Percentiles rank a stretch among this genome's conserved stretches.
Conservation (phyloP, 2,329 filamentous ascomycete genomes). For the Diplocarpon mali region DNA sequence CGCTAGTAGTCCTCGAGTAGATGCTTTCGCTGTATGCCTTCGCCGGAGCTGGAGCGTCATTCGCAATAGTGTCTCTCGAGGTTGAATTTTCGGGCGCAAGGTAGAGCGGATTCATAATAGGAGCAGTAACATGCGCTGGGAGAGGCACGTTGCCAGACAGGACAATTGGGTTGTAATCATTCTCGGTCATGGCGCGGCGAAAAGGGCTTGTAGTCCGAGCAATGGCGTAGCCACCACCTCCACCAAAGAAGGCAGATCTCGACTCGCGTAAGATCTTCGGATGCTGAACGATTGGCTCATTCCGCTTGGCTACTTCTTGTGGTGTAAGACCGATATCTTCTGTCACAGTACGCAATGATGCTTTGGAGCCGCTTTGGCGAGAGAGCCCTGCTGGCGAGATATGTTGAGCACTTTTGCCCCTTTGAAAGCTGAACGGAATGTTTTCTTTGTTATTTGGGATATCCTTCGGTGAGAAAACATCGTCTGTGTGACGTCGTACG, state of each 20-base stretch:
- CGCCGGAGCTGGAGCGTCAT: not conserved
- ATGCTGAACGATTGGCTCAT: slow-evolving; percentile 21
- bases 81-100: not conserved
- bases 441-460: slow-evolving; percentile 10
- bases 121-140: not conserved
- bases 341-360: slow-evolving; percentile 15
- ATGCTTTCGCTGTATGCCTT: slow-evolving; percentile 24
- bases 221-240: slow-evolving; percentile 38
- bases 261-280: slow-evolving; percentile 30
- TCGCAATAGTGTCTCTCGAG: not conserved
- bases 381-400: slow-evolving; percentile 1
- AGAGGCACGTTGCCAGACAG: slow-evolving; percentile 1
- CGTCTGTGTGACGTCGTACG: slow-evolving; percentile 12
- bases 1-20: slow-evolving; percentile 27
- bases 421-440: not conserved
- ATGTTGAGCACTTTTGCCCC: not conserved
- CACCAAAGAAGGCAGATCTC: slow-evolving; percentile 41
- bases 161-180: slow-evolving; percentile 9
- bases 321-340: slow-evolving; percentile 14
- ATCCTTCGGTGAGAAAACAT: slow-evolving; percentile 18
- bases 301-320: slow-evolving; percentile 21
- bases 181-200: slow-evolving; percentile 34
- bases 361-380: slow-evolving; percentile 11
- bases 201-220: slow-evolving; percentile 46
- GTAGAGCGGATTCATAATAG: slow-evolving; percentile 9